These are phyloP conservation scores for Monosporascus sp. DNA, from an alignment of 2,329 filamentous ascomycete genomes.

Conservation along the genomic window DNA sequence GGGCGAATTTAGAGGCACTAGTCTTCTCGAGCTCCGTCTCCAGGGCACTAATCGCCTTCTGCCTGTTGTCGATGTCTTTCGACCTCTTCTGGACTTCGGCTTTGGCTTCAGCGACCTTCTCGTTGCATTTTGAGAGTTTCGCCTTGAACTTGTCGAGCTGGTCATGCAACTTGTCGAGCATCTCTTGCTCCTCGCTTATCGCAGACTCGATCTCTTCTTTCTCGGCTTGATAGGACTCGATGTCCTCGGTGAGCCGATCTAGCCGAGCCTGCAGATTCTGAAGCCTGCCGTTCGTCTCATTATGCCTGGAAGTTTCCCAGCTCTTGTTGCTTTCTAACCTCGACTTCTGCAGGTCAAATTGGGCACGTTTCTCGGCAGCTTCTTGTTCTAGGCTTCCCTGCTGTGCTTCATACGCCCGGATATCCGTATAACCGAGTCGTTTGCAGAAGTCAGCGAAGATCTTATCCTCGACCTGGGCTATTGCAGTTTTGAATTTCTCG, in stretches of 20 bases:
- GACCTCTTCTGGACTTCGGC: constrained; percentile 76
- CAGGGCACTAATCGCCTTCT: constrained; percentile 71
- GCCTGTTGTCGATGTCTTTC: constrained; percentile 70
- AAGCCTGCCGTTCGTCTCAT: constrained; percentile 62
- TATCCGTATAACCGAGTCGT: constrained; percentile 79
- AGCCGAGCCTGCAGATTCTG: constrained; percentile 61
- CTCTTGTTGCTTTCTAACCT: constrained; percentile 58
- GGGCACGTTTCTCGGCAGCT: constrained; percentile 75
- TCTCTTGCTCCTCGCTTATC: constrained; percentile 66
- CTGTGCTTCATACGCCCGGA: constrained; percentile 88
- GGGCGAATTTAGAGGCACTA: constrained; percentile 73
- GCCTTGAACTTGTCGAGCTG: constrained; percentile 63
- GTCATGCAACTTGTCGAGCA: constrained; percentile 71
- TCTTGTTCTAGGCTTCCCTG: constrained; percentile 92
- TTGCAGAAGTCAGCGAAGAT: constrained; percentile 83
- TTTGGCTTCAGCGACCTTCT: constrained; percentile 73
- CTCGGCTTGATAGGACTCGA: constrained; percentile 64
- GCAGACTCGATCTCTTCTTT: constrained; percentile 70
- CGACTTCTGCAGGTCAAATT: constrained; percentile 80
- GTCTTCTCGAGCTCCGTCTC: constrained; percentile 84
- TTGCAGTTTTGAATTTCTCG: constrained; percentile 52
- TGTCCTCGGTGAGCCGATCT: constrained; percentile 60
- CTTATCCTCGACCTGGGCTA: constrained; percentile 79
- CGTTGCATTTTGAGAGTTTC: constrained; percentile 62
- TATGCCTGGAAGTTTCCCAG: constrained; percentile 49